Base-by-base conservation (phyloP, 208 protist species). In the Histomonas meleagridis region DNA sequence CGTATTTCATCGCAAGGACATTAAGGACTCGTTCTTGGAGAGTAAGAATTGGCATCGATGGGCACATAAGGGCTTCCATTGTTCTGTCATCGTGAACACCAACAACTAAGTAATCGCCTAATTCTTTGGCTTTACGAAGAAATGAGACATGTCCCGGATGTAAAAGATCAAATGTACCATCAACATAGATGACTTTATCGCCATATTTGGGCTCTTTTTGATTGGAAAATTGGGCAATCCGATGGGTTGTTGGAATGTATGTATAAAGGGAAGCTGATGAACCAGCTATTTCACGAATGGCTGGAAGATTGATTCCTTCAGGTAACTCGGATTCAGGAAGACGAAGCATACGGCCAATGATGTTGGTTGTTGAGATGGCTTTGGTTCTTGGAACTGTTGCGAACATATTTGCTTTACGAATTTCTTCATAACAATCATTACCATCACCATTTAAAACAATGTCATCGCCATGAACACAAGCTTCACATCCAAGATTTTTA, bases 41-140 rank as follows among this genome's bases (percentile, higher is more conserved):
- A 93, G 97, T 98, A 97, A 99, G 98, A 92, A 99, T 98, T 35
- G 98, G 98, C 93, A 96, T 97, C 93, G 98, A 96, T 46, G 94
- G 93, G 35, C 97, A 96, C 92, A 97, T n/a, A n/a, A n/a, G n/a
- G n/a, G n/a, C n/a, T n/a, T n/a, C n/a, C n/a, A n/a, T n/a, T 7
- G 79, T 92, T 86, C 92, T 70, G 93, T 99, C 98, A 49, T 97
- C 95, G 93, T 98, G 96, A 28, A 99, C 72, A 90, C 97, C 97
- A 51, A 97, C 98, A 93, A 99, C 96, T 16, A 99, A 79, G 94
- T 97, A 99, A 92, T 96, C 94, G 62, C 98, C 97, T 0, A 96
- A 60, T 69, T 95, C 94, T 55, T 96, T 96, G 16, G 97, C 97
- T 93, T 96, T 95, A 79, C 96, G 91, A n/a, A 99, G 94, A 23